A percentile compares a stretch with the other conserved stretches of the same genome.
These are phyloP conservation scores for Plasmodium gallinaceum DNA, from an alignment of 169 alveolate species.

Conservation along the genomic window DNA sequence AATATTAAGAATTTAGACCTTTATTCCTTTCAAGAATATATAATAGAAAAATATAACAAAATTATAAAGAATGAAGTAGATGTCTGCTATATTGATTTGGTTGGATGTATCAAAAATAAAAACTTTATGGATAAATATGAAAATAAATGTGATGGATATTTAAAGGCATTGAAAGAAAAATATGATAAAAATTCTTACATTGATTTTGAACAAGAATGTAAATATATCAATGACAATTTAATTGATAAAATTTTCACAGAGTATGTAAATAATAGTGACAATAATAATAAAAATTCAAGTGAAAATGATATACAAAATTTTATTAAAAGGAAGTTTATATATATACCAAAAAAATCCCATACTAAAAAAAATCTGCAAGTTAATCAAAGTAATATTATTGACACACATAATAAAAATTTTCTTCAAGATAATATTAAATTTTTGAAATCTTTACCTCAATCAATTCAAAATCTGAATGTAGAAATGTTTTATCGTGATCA, in stretches of 20 bases:
- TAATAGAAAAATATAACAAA: conserved; percentile 36
- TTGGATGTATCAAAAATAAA: conserved; percentile 12
- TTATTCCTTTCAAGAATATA: conserved; percentile 24
- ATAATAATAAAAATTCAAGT: neutral
- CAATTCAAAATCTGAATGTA: conserved; percentile 37
- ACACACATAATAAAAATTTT: conserved; percentile 13
- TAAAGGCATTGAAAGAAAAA: conserved; percentile 34
- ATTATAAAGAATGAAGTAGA: conserved; percentile 6
- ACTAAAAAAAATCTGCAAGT: neutral
- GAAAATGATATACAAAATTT: neutral
- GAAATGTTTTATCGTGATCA: conserved; percentile 69
- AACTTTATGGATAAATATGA: conserved; percentile 39
- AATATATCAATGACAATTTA: conserved; percentile 39
- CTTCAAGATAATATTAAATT: conserved; percentile 44
- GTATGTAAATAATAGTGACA: neutral
- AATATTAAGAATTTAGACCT: conserved; percentile 22
- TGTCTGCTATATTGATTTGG: conserved; percentile 22
- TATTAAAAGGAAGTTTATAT: conserved; percentile 38
- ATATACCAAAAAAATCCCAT: conserved; percentile 18
- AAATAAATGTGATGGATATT: conserved; percentile 49
- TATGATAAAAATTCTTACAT: conserved; percentile 13
- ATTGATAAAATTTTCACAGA: conserved; percentile 17
- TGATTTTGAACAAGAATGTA: conserved; percentile 62
- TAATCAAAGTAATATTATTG: neutral
- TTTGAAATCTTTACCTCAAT: conserved; percentile 63